Base-by-base conservation (phyloP, 441 rosid species). In the Omphalea diandra region DNA sequence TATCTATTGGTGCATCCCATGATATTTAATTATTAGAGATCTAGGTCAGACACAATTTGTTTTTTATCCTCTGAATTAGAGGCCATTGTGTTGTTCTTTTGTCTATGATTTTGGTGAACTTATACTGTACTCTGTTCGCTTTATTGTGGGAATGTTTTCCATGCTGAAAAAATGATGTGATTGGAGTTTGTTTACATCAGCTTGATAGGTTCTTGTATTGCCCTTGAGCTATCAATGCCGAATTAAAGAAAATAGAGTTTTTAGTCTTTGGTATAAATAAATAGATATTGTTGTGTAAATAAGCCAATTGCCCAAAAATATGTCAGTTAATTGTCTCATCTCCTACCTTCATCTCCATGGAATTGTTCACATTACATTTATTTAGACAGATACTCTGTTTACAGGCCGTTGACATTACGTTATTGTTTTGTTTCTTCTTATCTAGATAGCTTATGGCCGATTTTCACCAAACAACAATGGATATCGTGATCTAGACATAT, bases 381-480 rank as follows among this genome's bases (percentile, higher is more conserved):
- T 35, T 31, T 46, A 52, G 41, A 44, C 5, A 50, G 18, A 38
- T 20, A 26, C 65, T 4, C 18, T 53, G 22, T 36, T 66, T 44
- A 26, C 22, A 44, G 44, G 29, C 61, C 63, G 41, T 33, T 74
- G 54, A 64, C 31, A 33, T 46, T 18, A 24, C 41, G 3, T 24
- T 26, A 14, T 40, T 54, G 1, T 38, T 56, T 75, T 59, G 24
- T 67, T 58, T 73, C 61, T 76, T 53, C 57, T 55, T 60, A 35
- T 75, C 63, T 82, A 90, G 98, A 77, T 84, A 71, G 80, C 89
- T 60, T 87, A 86, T 73, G 94, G 98, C 33, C 84, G 93, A 67
- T 93, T 90, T 82, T 87, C 85, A 31, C 83, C 80, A 46, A 77
- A 49, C 71, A 75, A 71, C 46, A 78, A 75, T 32, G 87, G 96